A percentile compares a stretch with the other conserved stretches of the same genome.
Conservation (phyloP, 1,139 yeast species). For the Sugiyamaella neomexicana region DNA sequence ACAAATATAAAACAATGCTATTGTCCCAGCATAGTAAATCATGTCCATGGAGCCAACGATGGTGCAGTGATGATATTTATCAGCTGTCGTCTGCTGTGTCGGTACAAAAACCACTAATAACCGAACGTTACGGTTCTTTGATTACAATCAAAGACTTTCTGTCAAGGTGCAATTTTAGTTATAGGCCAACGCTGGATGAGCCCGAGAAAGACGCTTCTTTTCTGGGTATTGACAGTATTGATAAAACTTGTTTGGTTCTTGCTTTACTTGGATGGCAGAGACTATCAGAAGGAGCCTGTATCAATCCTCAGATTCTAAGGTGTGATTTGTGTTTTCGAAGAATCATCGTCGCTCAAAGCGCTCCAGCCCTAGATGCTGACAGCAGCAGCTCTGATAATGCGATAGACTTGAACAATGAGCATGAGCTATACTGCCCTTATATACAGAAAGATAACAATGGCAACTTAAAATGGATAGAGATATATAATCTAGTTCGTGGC, state of each 20-base stretch:
- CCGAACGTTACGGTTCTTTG: constrained; percentile 13
- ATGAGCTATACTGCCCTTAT: constrained; percentile 26
- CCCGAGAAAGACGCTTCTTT: neutral
- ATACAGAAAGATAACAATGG: constrained; percentile 12
- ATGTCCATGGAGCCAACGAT: constrained; percentile 26
- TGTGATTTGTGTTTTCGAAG: constrained; percentile 28
- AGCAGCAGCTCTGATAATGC: neutral
- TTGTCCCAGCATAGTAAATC: constrained; percentile 18
- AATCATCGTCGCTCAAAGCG: constrained; percentile 8
- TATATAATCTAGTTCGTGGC: constrained; percentile 13
- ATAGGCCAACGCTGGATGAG: constrained; percentile 8
- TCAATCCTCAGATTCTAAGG: constrained; percentile 14
- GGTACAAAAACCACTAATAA: constrained; percentile 17
- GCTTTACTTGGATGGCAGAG: constrained; percentile 26
- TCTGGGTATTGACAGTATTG: constrained; percentile 8
- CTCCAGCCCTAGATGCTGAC: neutral
- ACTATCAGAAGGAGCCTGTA: neutral
- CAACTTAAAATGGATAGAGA: constrained; percentile 16
- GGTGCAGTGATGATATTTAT: constrained; percentile 23
- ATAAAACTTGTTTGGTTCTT: constrained; percentile 10
- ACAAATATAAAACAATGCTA: constrained; percentile 19
- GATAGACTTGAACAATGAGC: constrained; percentile 20
- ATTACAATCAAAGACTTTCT: constrained; percentile 3
- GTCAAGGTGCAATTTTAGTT: neutral
- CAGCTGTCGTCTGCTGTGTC: constrained; percentile 17